Evolutionary conservation across 202 grass and related monocot genomes (phyloP).

Genomic region (Carex sylvatica): DNA sequence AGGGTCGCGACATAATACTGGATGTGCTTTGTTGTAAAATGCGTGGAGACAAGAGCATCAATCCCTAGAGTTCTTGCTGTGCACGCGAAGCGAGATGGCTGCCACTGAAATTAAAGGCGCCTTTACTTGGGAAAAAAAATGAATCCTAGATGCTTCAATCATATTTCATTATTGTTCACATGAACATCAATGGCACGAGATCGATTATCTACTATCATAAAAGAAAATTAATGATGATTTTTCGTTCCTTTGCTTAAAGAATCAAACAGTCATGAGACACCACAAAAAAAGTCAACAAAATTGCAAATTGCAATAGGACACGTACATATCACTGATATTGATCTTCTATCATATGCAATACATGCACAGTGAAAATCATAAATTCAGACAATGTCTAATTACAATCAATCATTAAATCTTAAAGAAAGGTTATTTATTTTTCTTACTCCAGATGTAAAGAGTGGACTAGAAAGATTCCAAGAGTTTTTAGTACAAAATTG

Average conservation of each 20-base stretch:
- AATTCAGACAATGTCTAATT: not conserved
- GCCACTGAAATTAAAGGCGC: not conserved
- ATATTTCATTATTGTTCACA: conserved; percentile 1
- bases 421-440: conserved; percentile 2
- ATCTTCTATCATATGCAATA: not conserved
- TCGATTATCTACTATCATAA: not conserved
- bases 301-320: not conserved
- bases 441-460: not conserved
- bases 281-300: not conserved
- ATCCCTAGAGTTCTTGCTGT: not conserved
- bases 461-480: not conserved
- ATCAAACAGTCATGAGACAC: not conserved
- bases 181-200: not conserved
- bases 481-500: conserved; percentile 17
- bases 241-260: not conserved
- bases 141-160: not conserved
- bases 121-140: not conserved
- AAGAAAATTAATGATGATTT: not conserved
- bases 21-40: not conserved
- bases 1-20: not conserved
- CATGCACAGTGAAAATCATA: conserved; percentile 2
- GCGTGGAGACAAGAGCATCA: not conserved
- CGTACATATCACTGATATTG: not conserved
- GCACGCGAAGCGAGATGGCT: not conserved
- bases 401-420: not conserved